Base-by-base conservation (phyloP, 2,329 filamentous ascomycete genomes). In the Conoideocrella luteorostrata region DNA sequence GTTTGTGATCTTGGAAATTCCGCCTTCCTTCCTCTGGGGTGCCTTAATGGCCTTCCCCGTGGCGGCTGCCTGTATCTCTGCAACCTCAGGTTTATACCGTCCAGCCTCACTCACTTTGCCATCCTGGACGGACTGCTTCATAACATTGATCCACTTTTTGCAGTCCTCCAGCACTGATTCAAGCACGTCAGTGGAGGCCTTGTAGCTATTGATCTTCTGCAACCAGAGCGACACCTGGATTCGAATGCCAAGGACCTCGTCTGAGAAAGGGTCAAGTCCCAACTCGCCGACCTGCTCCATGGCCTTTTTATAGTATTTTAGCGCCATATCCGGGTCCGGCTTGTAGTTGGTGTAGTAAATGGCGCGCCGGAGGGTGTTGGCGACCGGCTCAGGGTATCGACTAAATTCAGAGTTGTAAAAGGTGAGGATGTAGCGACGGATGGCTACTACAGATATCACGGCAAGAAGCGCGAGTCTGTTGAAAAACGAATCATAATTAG, bases 211-310 rank as follows among this genome's bases (percentile, higher is more conserved):
- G 13, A 87, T 78, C 57, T 84, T 83, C 64, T 96, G 88, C 49
- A 95, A 74, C 73, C 95, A 81, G 9, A 76, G 75, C 1, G 88
- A 82, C 7, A 95, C 73, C 59, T 90, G 82, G 40, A 97, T 82
- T 58, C 89, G 88, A 41, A 97, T 82, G 7, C 93, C 93, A 53
- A 96, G 74, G 26, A 96, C 83, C 61, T 96, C 90, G 54, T 96
- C 86, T 4, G 86, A 90, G 60, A 90, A 94, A 0, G 87, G 88
- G 58, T 97, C 88, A 69, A 98, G 78, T 0, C 82, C 80, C 40
- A 85, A 59, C 56, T 88, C 81, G 39, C 81, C 70, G 45, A 88
- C 88, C 41, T 84, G 74, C 49, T 82, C 72, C 45, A 97, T 71
- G 3, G 90, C 89, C 51, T 85, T 77, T 55, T 82, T 82, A 62